Evolutionary conservation across 495 filamentous ascomycete genomes (phyloP).

Genomic region (Tirmania nivea): DNA sequence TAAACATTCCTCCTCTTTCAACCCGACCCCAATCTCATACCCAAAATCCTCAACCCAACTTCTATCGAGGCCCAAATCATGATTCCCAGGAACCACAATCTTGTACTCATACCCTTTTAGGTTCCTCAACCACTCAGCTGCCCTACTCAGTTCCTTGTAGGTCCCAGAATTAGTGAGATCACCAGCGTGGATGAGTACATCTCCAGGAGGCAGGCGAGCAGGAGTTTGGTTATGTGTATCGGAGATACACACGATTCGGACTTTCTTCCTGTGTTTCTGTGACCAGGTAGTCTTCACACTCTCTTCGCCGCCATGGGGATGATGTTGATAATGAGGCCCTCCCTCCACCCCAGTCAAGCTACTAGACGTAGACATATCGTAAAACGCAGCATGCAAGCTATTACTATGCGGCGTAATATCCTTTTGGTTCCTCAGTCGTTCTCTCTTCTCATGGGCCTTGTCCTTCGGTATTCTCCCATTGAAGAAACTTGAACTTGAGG

Average conservation of each 20-base stretch:
- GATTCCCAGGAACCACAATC: constrained; percentile 72
- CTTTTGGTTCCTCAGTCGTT: background rate
- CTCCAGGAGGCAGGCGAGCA: constrained; percentile 44
- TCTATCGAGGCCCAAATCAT: constrained; percentile 60
- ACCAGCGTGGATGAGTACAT: constrained; percentile 75
- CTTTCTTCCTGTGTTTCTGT: background rate
- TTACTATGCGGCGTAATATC: too few species aligned
- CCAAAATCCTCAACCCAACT: background rate
- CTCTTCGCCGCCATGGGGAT: background rate
- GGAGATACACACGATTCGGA: constrained; percentile 46
- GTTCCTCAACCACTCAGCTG: constrained; percentile 50
- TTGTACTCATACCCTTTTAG: constrained; percentile 30
- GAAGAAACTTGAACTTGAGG: too few species aligned
- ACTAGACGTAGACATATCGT: background rate
- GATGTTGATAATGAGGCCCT: background rate
- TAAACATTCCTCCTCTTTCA: background rate
- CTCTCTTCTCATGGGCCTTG: background rate
- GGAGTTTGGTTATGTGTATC: constrained; percentile 61
- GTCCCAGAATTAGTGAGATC: constrained; percentile 60
- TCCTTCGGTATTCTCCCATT: background rate
- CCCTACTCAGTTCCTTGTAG: constrained; percentile 45
- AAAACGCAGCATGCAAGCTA: too few species aligned
- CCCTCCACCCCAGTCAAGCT: background rate
- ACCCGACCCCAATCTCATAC: background rate
- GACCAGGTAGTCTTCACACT: background rate